A percentile compares a stretch with the other conserved stretches of the same genome.
These are phyloP conservation scores for Pisolithus microcarpus DNA, from an alignment of 768 basidiomycete species.

Conservation along the genomic window DNA sequence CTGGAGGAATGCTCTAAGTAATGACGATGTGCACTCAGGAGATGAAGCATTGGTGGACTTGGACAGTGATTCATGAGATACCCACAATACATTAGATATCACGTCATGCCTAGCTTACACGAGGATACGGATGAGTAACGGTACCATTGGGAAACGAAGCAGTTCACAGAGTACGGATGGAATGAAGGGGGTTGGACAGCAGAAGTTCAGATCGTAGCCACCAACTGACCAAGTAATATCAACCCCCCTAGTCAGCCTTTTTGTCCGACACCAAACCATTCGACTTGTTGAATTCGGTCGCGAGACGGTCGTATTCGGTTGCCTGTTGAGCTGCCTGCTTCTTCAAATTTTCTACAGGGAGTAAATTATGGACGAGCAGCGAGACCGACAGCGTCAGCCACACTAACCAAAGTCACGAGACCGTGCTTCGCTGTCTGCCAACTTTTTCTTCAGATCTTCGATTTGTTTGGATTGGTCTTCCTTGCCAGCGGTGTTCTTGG, in stretches of 20 bases:
- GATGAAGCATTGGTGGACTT: conserved; percentile 36
- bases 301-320: conserved; percentile 75
- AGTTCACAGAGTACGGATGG: neutral
- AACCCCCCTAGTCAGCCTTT: conserved; percentile 45
- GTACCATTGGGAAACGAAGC: neutral
- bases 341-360: conserved; percentile 59
- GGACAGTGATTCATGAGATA: conserved; percentile 20
- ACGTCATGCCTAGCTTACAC: neutral
- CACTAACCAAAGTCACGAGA: conserved; percentile 58
- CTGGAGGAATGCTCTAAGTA: neutral
- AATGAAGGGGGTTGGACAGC: neutral
- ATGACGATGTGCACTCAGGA: conserved; percentile 1
- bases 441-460: conserved; percentile 59
- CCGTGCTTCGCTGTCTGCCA: conserved; percentile 51
- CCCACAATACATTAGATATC: conserved; percentile 7
- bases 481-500: conserved; percentile 21
- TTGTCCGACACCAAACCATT: conserved; percentile 59
- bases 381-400: neutral
- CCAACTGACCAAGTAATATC: neutral
- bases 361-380: neutral
- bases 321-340: conserved; percentile 76
- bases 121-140: neutral
- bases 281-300: conserved; percentile 66
- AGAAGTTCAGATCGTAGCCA: neutral
- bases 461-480: conserved; percentile 36